These are phyloP conservation scores for Sclerotinia trifoliorum DNA, from an alignment of 2,329 filamentous ascomycete species.

Conservation along the genomic window DNA sequence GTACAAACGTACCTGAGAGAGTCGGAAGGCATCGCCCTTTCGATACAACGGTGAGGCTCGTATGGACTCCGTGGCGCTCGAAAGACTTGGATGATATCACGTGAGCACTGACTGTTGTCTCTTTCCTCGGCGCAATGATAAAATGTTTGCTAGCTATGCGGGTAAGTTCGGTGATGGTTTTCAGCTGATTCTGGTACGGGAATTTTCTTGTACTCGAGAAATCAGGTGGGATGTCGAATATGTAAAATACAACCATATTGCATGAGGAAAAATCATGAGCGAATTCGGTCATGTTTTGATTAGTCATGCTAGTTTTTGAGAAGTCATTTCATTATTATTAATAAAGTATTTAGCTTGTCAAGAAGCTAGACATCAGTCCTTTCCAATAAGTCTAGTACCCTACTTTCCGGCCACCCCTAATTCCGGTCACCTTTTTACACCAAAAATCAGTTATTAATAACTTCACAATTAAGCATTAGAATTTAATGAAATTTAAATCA, in stretches of 20 bases:
- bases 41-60: neutral
- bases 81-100: neutral
- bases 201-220: too few species aligned
- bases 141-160: neutral
- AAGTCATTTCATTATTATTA: neutral
- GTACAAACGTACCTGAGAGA: slow-evolving; percentile 39
- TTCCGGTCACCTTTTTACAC: too few species aligned
- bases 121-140: neutral
- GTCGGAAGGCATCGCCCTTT: slow-evolving; percentile 31
- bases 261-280: neutral
- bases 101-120: neutral
- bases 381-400: too few species aligned
- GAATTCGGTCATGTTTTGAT: neutral
- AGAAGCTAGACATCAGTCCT: too few species aligned
- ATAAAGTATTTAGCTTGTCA: too few species aligned
- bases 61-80: neutral
- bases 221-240: neutral
- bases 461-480: too few species aligned
- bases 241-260: neutral
- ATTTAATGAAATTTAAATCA: too few species aligned
- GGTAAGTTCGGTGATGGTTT: neutral
- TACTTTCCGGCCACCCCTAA: too few species aligned
- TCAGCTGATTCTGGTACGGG: neutral
- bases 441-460: too few species aligned
- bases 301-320: neutral